phyloP scores from a whole-genome alignment of 805 yeast genomes.

The Scheffersomyces amazonensis region DNA sequence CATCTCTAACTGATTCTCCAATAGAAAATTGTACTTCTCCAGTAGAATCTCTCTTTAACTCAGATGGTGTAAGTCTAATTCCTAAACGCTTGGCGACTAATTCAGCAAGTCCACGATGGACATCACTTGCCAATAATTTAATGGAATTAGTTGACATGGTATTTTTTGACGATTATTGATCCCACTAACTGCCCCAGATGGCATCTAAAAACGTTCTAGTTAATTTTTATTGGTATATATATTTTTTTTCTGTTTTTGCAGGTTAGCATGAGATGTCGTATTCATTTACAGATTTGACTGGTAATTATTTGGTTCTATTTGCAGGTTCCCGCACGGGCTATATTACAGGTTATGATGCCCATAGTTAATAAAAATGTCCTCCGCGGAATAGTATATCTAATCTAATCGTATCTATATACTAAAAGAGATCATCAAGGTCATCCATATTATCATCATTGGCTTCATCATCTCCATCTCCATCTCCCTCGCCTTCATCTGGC shows the following conservation, averaged over 20 bases:
- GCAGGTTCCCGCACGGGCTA: too few species aligned
- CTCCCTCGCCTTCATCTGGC: constrained; percentile 18
- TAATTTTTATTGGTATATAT: not conserved
- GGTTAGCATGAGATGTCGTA: not conserved
- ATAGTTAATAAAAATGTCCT: too few species aligned
- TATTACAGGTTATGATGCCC: too few species aligned
- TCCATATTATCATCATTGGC: constrained; percentile 21
- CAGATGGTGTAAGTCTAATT: constrained; percentile 65
- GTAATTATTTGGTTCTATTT: too few species aligned
- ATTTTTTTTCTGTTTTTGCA: not conserved
- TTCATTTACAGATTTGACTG: too few species aligned
- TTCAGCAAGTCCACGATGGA: constrained; percentile 82
- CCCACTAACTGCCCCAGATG: not conserved
- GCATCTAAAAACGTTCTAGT: not conserved
- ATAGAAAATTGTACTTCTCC: constrained; percentile 67
- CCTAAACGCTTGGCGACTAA: constrained; percentile 70
- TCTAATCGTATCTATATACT: not conserved
- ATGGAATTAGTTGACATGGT: constrained; percentile 69
- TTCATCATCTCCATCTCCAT: constrained; percentile 8
- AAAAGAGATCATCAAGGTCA: constrained; percentile 39
- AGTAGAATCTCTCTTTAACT: constrained; percentile 77
- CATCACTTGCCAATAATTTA: constrained; percentile 59
- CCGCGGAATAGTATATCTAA: not conserved
- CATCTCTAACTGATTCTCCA: constrained; percentile 82
- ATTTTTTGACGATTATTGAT: not conserved